A percentile compares a stretch with the other conserved stretches of the same genome.
Conservation (phyloP, 2,329 filamentous ascomycete genomes). For the Emmonsiellopsis sp. region DNA sequence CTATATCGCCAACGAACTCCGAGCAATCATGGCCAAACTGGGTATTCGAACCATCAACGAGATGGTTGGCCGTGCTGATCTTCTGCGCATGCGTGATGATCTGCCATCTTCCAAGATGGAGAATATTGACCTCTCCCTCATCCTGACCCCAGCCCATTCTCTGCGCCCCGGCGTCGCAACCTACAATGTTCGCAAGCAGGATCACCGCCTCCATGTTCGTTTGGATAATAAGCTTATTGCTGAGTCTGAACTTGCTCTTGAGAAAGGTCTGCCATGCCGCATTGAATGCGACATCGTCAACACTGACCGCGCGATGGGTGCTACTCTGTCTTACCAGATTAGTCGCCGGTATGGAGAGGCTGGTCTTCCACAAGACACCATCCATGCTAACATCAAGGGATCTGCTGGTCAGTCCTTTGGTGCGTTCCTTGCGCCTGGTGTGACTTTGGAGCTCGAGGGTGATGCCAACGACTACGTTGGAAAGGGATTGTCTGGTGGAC, state of each 20-base stretch:
- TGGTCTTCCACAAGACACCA: conserved; percentile 82
- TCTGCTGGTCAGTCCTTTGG: conserved; percentile 96
- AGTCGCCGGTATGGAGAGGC: conserved; percentile 85
- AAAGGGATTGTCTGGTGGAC: conserved; percentile 88
- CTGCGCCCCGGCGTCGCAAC: conserved; percentile 89
- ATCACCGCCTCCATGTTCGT: conserved; percentile 84
- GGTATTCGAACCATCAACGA: conserved; percentile 94
- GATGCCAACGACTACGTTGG: conserved; percentile 96
- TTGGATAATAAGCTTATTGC: conserved; percentile 96
- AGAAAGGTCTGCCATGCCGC: conserved; percentile 84
- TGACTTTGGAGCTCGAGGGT: conserved; percentile 90
- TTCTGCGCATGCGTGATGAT: conserved; percentile 78
- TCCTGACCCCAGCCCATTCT: conserved; percentile 91
- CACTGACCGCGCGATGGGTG: conserved; percentile 87
- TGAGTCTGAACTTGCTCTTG: conserved; percentile 85
- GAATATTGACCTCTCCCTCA: conserved; percentile 87
- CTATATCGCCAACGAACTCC: conserved; percentile 90
- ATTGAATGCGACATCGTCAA: conserved; percentile 97
- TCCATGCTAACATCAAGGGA: conserved; percentile 92
- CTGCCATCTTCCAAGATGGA: conserved; percentile 78
- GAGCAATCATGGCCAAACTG: conserved; percentile 92
- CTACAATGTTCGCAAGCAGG: conserved; percentile 96
- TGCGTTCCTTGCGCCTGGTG: conserved; percentile 84
- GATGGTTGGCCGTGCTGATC: conserved; percentile 90
- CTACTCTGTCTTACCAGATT: conserved; percentile 91